Base-by-base conservation (phyloP, 2,329 filamentous ascomycete species). In the Plectosphaerella plurivora region DNA sequence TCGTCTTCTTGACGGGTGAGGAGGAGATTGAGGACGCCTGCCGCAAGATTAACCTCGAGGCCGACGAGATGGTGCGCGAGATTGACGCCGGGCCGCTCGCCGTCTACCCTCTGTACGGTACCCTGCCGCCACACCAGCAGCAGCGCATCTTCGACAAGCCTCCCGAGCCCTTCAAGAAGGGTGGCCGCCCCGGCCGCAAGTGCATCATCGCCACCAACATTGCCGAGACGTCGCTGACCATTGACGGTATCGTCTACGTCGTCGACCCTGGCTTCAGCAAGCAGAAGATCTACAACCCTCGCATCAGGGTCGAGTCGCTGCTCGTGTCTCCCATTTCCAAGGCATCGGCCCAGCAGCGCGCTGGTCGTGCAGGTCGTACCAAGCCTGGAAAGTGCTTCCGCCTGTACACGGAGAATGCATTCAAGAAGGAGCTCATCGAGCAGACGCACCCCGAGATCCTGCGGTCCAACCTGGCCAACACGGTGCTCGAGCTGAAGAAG, bases 181-280 rank as follows among this genome's bases (percentile, higher is more conserved):
- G 89, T 51, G 93, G 93, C 37, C 82, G 86, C 20, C 89, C 94
- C 1, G 94, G 94, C n/a, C 83, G 94, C 56, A 99, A 99, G 71
- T 87, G 86, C 66, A 95, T 99, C 61, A 82, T 99, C 28, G 90
- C 92, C 10, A 99, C 94, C 59, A 99, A 99, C 71, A 99, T 99
- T 70, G 94, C 94, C 45, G 94, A 99, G 75, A 99, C 94, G 0
- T 93, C 88, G 64, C 83, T 99, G 71, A 99, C 94, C 46, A 99
- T 99, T 55, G 94, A 99, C 66, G 94, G 94, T 67, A 99, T 99
- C 58, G 94, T 99, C 36, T 99, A 97, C 65, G 94, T 99, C 35
- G 93, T 99, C n/a, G 94, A 99, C 65, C 93, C 94, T 2, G 94
- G 94, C 36, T 99, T 99, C 76, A 96, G 91, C 75, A 99, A 99